A percentile compares a stretch with the other conserved stretches of the same genome.
Conservation (phyloP, 345 rosid genomes). For the Gossypium ekmanianum region DNA sequence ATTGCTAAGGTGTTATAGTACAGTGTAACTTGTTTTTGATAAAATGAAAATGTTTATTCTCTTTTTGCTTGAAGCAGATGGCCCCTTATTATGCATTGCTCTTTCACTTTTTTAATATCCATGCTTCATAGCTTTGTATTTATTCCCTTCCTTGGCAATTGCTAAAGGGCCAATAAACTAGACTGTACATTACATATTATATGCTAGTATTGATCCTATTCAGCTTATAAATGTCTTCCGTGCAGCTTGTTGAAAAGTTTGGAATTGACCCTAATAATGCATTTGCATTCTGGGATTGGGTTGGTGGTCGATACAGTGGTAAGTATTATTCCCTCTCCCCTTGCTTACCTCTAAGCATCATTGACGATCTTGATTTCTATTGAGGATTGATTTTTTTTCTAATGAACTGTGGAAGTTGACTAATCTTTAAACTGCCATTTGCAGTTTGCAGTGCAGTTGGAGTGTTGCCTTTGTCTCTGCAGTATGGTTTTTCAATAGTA, state of each 20-base stretch:
- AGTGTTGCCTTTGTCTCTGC: constrained; percentile 84
- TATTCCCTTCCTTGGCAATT: not conserved
- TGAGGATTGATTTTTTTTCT: not conserved
- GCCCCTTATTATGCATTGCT: not conserved
- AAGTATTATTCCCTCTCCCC: constrained; percentile 23
- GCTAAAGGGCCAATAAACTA: not conserved
- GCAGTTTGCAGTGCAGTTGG: constrained; percentile 99
- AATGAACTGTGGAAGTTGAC: constrained; percentile 11
- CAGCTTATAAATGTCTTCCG: constrained; percentile 40
- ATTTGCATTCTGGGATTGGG: constrained; percentile 99
- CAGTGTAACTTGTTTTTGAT: not conserved
- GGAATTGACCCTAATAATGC: constrained; percentile 97
- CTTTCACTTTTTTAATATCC: not conserved
- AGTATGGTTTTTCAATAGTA: constrained; percentile 81
- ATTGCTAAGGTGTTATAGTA: not conserved
- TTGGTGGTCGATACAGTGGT: constrained; percentile 98
- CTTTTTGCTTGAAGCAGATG: not conserved
- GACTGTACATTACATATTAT: not conserved
- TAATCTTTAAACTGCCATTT: constrained; percentile 24
- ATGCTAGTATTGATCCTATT: constrained; percentile 8
- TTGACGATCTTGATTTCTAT: not conserved
- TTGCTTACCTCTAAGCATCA: not conserved
- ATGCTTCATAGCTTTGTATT: not conserved
- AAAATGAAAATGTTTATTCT: not conserved
- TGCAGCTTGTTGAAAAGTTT: constrained; percentile 93